Conservation (phyloP, 495 filamentous ascomycete genomes). For the Neurospora pannonica region DNA sequence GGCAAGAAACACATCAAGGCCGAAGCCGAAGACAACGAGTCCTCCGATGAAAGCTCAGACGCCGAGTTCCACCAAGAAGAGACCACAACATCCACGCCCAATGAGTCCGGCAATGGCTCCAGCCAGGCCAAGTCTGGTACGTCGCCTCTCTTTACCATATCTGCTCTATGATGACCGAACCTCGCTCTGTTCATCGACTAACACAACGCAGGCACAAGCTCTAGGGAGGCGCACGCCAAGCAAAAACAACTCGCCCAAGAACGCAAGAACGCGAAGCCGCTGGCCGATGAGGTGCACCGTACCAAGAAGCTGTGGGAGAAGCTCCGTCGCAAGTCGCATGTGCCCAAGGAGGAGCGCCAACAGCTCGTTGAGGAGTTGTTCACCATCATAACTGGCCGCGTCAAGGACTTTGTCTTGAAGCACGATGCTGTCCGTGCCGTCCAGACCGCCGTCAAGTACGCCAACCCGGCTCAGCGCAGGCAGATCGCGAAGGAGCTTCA, state of each 20-base stretch:
- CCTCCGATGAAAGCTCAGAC: slow-evolving; percentile 17
- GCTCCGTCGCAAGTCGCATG: slow-evolving; percentile 81
- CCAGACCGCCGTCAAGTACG: slow-evolving; percentile 94
- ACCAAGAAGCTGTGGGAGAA: slow-evolving; percentile 97
- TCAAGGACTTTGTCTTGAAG: slow-evolving; percentile 96
- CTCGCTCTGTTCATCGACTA: slow-evolving; percentile 7
- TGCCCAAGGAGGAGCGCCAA: slow-evolving; percentile 75
- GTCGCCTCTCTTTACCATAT: not conserved
- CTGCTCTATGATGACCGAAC: not conserved
- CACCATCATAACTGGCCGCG: slow-evolving; percentile 75
- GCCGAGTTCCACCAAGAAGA: not conserved
- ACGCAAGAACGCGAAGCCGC: slow-evolving; percentile 84
- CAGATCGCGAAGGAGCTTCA: slow-evolving; percentile 81
- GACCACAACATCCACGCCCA: not conserved
- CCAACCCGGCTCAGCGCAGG: slow-evolving; percentile 69
- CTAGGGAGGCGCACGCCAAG: slow-evolving; percentile 81
- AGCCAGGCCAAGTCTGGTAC: not conserved
- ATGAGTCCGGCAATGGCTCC: not conserved
- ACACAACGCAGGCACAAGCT: slow-evolving; percentile 31
- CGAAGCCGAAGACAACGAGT: slow-evolving; percentile 27
- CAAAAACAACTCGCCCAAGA: slow-evolving; percentile 83
- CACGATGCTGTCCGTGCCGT: slow-evolving; percentile 93
- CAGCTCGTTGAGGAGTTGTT: slow-evolving; percentile 81
- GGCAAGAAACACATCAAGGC: slow-evolving; percentile 21
- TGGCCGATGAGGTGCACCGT: slow-evolving; percentile 77